phyloP scores from a whole-genome alignment of 108 stramenopile species.

The Schizochytrium sp. region DNA sequence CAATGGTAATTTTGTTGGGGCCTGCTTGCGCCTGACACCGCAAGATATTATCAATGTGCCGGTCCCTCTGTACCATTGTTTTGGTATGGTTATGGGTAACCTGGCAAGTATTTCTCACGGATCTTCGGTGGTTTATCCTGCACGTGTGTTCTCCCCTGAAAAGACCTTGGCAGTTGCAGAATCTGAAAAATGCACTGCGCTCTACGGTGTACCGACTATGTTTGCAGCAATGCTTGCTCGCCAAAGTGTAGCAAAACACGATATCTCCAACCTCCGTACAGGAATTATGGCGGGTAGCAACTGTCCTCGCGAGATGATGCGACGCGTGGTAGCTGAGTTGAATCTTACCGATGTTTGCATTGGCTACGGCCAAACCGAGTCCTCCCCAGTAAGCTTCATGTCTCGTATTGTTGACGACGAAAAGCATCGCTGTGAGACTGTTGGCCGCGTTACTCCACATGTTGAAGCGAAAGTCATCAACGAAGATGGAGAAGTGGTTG shows the following conservation, averaged over 20 bases:
- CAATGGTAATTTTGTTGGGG: constrained; percentile 54
- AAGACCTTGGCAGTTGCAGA: not conserved
- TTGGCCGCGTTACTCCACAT: constrained; percentile 59
- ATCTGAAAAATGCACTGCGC: not conserved
- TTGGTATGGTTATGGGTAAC: constrained; percentile 55
- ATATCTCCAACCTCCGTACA: constrained; percentile 20
- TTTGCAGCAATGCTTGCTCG: constrained; percentile 41
- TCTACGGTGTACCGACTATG: constrained; percentile 63
- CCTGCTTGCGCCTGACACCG: not conserved
- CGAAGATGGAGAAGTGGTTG: constrained; percentile 4
- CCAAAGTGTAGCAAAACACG: not conserved
- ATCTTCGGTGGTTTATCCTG: constrained; percentile 23
- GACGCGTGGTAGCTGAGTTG: constrained; percentile 24
- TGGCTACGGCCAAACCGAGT: constrained; percentile 62
- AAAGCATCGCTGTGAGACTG: constrained; percentile 19
- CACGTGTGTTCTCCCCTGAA: constrained; percentile 44
- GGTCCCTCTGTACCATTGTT: constrained; percentile 62
- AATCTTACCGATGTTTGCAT: constrained; percentile 13
- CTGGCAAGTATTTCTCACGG: constrained; percentile 41
- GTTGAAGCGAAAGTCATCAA: constrained; percentile 61
- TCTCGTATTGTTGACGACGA: constrained; percentile 23
- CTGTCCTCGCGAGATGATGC: constrained; percentile 55
- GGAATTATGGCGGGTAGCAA: constrained; percentile 61
- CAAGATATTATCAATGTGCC: constrained; percentile 24
- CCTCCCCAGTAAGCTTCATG: constrained; percentile 57